Evolutionary conservation across 441 rosid species (phyloP), one percentile per base, ranked within the genome.

Genomic region (Hura crepitans): DNA sequence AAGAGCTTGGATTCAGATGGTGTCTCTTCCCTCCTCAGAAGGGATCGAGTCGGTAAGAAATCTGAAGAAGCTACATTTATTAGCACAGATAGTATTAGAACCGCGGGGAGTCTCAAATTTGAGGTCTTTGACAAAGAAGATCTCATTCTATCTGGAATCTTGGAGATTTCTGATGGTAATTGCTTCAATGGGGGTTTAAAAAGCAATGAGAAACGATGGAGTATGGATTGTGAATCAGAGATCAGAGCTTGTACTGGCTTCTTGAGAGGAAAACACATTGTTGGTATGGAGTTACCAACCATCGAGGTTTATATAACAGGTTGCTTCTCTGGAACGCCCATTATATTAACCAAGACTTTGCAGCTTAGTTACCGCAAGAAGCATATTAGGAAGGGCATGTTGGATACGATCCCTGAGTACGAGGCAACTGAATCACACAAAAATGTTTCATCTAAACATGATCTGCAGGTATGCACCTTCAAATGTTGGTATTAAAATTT

Each of bases 221-320:
- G 66, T 70, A 86, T 92, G 93, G 76, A 75, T 71, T 90, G 97
- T 76, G 88, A 87, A 68, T 74, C 87, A 2, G 78, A 77, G 23
- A 73, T 79, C 73, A 74, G 78, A 10, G 56, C 82, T 47, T 83
- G 80, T 60, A 60, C 80, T 33, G 78, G 88, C 72, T 88, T 90
- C 79, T 70, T 87, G 68, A 92, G 80, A 81, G 92, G 84, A 60
- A 87, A 85, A 77, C 79, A 78, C 13, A 43, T 39, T 64, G 56
- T 59, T 15, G 82, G 81, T 59, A 78, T 81, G 6, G 88, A 87
- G 62, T 79, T 74, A 25, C 77, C 75, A 13, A 80, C 83, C 71
- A 78, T 92, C 60, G 96, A 92, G 84, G 95, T 92, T 69, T 92
- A 85, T 75, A 82, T 92, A 49, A 78, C 97, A 1, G 95, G 97